Percentiles rank a stretch among this genome's conserved stretches.
phyloP scores from a whole-genome alignment of 768 basidiomycete genomes.

The Lentinus tigrinus region DNA sequence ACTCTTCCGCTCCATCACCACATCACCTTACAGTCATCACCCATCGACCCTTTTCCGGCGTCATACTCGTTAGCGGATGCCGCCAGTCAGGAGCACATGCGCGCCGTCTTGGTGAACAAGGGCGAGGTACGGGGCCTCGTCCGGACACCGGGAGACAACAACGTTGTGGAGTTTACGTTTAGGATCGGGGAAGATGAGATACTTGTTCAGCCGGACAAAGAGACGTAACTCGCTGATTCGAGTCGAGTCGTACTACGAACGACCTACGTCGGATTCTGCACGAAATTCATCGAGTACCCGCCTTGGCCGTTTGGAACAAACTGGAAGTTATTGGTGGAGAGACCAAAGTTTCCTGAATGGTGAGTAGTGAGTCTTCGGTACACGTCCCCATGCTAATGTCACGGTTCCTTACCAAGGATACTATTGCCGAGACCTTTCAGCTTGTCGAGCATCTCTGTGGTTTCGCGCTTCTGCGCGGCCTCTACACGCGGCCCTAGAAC shows the following conservation, averaged over 20 bases:
- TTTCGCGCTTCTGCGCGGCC: conserved; percentile 81
- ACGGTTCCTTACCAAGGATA: conserved; percentile 62
- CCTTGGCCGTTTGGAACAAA: conserved; percentile 92
- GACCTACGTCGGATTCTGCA: conserved; percentile 20
- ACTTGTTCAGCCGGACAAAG: conserved; percentile 2
- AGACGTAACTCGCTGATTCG: no score
- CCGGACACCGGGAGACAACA: conserved; percentile 13
- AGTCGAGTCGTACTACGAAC: not conserved
- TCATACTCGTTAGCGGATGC: conserved; percentile 12
- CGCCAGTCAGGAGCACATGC: conserved; percentile 1
- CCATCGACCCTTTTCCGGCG: conserved; percentile 17
- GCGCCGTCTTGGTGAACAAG: conserved; percentile 6
- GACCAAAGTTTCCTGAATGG: conserved; percentile 78
- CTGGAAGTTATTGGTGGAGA: conserved; percentile 97
- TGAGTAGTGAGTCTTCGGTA: not conserved
- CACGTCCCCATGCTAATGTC: no score
- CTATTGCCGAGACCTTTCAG: conserved; percentile 91
- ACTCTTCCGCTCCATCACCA: conserved; percentile 37
- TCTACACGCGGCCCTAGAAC: conserved; percentile 67
- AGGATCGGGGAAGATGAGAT: conserved; percentile 14
- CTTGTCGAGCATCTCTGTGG: conserved; percentile 88
- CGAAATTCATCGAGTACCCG: conserved; percentile 94
- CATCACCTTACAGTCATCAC: conserved; percentile 35
- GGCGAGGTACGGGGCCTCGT: conserved; percentile 15
- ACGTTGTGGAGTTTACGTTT: conserved; percentile 13